Conservation (phyloP, 1,139 yeast species). For the Candida sp. region DNA sequence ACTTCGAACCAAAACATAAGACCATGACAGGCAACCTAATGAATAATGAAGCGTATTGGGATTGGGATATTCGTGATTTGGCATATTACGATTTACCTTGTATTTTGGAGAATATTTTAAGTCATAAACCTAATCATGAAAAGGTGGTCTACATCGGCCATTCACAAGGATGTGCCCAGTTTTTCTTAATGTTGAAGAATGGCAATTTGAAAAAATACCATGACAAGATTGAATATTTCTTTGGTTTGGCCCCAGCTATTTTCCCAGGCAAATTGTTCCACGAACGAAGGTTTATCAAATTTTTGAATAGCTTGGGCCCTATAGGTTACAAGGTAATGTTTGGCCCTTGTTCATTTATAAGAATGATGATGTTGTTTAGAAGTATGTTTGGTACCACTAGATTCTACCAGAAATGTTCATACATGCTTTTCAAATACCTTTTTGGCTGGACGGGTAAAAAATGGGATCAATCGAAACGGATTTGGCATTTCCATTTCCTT, state of each 20-base stretch:
- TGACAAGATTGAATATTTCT: conserved; percentile 58
- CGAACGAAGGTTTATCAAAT: conserved; percentile 53
- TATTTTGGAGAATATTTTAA: conserved; percentile 58
- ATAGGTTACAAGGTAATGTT: conserved; percentile 44
- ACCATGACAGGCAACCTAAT: conserved; percentile 33
- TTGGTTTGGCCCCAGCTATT: conserved; percentile 87
- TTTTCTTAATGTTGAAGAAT: conserved; percentile 54
- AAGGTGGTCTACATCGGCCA: conserved; percentile 73
- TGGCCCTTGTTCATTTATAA: conserved; percentile 60
- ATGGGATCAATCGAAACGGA: conserved; percentile 60
- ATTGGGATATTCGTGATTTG: conserved; percentile 86
- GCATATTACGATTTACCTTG: conserved; percentile 76
- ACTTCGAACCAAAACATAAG: conserved; percentile 67
- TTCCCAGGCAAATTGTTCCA: conserved; percentile 76
- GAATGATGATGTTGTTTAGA: conserved; percentile 53
- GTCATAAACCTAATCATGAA: conserved; percentile 33
- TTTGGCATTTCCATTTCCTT: conserved; percentile 70
- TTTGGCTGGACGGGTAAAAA: conserved; percentile 82
- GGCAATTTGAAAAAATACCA: conserved; percentile 28
- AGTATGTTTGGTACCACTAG: conserved; percentile 38
- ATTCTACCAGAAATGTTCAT: conserved; percentile 62
- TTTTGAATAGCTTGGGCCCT: conserved; percentile 43
- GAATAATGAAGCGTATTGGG: conserved; percentile 59
- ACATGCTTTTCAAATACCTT: conserved; percentile 76
- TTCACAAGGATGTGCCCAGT: conserved; percentile 92